Conservation (phyloP, 2,329 filamentous ascomycete species). For the Waltergamsia citrina region DNA sequence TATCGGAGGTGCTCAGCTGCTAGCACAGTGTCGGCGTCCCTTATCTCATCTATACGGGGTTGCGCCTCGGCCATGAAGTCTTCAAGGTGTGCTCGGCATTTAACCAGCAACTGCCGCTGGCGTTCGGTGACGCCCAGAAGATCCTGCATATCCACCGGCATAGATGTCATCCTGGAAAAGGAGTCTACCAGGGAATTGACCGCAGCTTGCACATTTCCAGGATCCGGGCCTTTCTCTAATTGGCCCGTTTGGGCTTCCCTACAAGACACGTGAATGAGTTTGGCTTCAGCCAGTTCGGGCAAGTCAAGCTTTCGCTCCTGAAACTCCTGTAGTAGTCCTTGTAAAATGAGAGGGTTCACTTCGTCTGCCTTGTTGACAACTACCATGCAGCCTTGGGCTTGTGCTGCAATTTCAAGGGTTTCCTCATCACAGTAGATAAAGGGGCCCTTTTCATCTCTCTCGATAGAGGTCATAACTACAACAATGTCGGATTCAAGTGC, state of each 20-base stretch:
- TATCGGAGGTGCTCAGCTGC: conserved; percentile 82
- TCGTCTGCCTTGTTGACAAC: conserved; percentile 56
- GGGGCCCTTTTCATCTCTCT: conserved; percentile 29
- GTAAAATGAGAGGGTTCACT: conserved; percentile 23
- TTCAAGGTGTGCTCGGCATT: conserved; percentile 63
- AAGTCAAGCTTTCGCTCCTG: conserved; percentile 8
- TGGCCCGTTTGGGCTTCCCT: conserved; percentile 37
- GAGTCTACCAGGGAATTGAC: conserved; percentile 55
- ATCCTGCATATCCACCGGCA: conserved; percentile 67
- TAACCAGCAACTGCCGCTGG: conserved; percentile 70
- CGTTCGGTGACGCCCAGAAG: conserved; percentile 85
- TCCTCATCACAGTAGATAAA: conserved; percentile 44
- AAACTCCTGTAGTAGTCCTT: conserved; percentile 30
- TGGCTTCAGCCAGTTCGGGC: conserved; percentile 17
- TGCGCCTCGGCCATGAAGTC: conserved; percentile 58
- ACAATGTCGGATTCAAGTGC: conserved; percentile 80
- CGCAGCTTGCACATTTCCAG: conserved; percentile 60
- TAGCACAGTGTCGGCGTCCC: conserved; percentile 72
- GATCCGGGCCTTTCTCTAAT: conserved; percentile 28
- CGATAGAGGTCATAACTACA: conserved; percentile 69
- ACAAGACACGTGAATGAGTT: conserved; percentile 57
- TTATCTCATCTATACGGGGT: conserved; percentile 16
- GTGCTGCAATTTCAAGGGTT: conserved; percentile 41
- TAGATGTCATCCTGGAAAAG: conserved; percentile 62
- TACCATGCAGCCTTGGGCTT: conserved; percentile 39